A percentile compares a stretch with the other conserved stretches of the same genome.
phyloP scores from a whole-genome alignment of 305 asterid genomes.

The Caryopteris hybrid region DNA sequence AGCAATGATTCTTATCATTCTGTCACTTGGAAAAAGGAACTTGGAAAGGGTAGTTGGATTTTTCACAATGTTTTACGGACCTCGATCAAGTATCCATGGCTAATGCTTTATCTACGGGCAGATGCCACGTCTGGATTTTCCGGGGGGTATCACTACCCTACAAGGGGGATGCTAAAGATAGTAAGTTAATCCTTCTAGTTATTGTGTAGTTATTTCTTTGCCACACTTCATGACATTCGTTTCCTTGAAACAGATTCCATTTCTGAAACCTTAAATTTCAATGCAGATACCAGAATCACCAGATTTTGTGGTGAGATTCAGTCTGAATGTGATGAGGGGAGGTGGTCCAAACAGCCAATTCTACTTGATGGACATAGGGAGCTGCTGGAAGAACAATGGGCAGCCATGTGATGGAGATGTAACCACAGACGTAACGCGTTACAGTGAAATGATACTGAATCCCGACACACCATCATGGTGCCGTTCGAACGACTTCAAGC shows the following conservation, averaged over 20 bases:
- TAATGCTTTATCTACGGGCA: slow-evolving; percentile 77
- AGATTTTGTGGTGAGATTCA: slow-evolving; percentile 56
- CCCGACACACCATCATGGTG: slow-evolving; percentile 64
- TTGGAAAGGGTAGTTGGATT: slow-evolving; percentile 67
- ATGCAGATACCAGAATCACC: slow-evolving; percentile 73
- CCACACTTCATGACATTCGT: no score
- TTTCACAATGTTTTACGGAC: slow-evolving; percentile 66
- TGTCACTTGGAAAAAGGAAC: slow-evolving; percentile 65
- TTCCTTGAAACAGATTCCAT: no score
- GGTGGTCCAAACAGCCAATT: slow-evolving; percentile 72
- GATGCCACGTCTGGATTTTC: slow-evolving; percentile 65
- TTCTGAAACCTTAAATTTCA: no score
- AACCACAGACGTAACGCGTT: slow-evolving; percentile 67
- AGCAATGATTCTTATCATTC: slow-evolving; percentile 45
- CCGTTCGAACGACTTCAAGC: slow-evolving; percentile 23
- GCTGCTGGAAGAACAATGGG: slow-evolving; percentile 86
- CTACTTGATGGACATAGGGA: slow-evolving; percentile 71
- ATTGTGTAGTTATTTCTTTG: no score
- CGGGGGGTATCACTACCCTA: slow-evolving; percentile 74
- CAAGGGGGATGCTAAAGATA: slow-evolving; percentile 67
- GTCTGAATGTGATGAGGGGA: slow-evolving; percentile 49
- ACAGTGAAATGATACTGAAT: slow-evolving; percentile 69
- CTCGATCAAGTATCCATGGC: slow-evolving; percentile 70
- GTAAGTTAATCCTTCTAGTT: slow-evolving; percentile 25
- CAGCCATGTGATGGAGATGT: slow-evolving; percentile 55